Base-by-base conservation (phyloP, 139 green algal species). In the Raphidocelis subcapitata region DNA sequence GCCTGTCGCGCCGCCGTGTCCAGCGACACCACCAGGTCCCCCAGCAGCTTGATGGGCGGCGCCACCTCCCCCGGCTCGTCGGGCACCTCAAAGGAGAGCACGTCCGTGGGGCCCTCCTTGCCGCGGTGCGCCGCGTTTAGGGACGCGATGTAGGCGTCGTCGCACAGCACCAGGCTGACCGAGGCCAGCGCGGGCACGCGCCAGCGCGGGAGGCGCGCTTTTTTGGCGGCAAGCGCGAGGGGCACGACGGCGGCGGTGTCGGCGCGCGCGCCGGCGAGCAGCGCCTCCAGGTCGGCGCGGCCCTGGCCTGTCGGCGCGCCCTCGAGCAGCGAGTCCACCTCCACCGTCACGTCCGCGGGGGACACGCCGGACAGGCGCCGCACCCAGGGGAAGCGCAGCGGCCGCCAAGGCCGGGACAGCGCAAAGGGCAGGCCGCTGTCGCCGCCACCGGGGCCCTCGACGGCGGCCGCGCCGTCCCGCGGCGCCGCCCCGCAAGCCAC, bases 11-110 rank as follows among this genome's bases (percentile, higher is more conserved):
- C 32, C 2, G 95, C 94, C 5, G 94, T 98, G 68, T 98, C 95
- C 55, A 98, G 67, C 0, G 92, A 97, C 10, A 99, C 89, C 49
- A 98, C 82, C 26, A 98, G 29, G 66, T 99, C 95, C 20, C 95
- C 95, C 59, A 99, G 74, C 73, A 97, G 76, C 57, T 84, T 84
- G 10, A 93, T 32, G 8, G 90, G 90, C 64, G 92, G 74, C 31
- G 20, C 28, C n/a, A 72, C 32, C 21, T 21, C 51, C 10, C 55
- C 20, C 47, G 88, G 62, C 0, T 90, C 82, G 26, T 92, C 86
- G 2, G 65, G 80, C 74, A 96, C 84, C 59, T 94, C 83, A 79
- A 99, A 98, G 0, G 92, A 96, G 55, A 99, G 87, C 59, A 99
- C 95, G 76, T 99, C 95, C 15, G 95, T 99, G 18, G 95, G 73